Base-by-base conservation (phyloP, 1,284 basidiomycete genomes). In the Apiotrichum domesticum region DNA sequence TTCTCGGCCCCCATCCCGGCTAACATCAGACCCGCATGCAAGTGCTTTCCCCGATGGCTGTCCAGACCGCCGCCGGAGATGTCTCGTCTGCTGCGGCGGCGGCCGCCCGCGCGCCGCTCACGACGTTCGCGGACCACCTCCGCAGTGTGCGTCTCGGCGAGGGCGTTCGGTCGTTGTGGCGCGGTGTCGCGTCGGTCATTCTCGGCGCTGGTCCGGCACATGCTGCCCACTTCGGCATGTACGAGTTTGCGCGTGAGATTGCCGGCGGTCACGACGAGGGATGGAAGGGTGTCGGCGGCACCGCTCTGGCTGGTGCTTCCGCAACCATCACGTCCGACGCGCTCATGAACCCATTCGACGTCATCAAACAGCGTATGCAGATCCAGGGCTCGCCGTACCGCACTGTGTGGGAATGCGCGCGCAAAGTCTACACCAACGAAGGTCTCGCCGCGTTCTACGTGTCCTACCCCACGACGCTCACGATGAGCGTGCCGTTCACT, bases 311-410 rank as follows among this genome's bases (percentile, higher is more conserved):
- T 34, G 96, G 96, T 64, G 95, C 93, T 53, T 85, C 87, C 1
- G 96, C 96, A 0, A 98, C 95, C 21, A 89, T 96, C 66, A 89
- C 92, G 2, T 88, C 88, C 57, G 96, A 99, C 79, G 95, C 95
- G 7, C 81, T 98, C 58, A 99, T 99, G 96, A 99, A 98, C 77
- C 96, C 96, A 3, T 99, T 99, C 73, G 96, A 99, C 78, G 95
- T 98, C 64, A 91, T 98, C 80, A 98, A 98, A 79, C 95, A 98
- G 80, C 86, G 95, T 52, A 98, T 98, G 96, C 95, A 98, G 78
- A 82, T 98, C 57, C 90, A 92, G 76, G 85, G 89, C 71, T 98
- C 94, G 9, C 81, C 87, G 68, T 91, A 92, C 78, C 86, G 87
- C 55, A 90, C 88, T 43, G 89, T 96, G 41, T 72, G 85, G 64